Evolutionary conservation across 2,329 filamentous ascomycete species (phyloP), one percentile per base, ranked within the genome.

Genomic region (Proliferodiscus dingleyae): DNA sequence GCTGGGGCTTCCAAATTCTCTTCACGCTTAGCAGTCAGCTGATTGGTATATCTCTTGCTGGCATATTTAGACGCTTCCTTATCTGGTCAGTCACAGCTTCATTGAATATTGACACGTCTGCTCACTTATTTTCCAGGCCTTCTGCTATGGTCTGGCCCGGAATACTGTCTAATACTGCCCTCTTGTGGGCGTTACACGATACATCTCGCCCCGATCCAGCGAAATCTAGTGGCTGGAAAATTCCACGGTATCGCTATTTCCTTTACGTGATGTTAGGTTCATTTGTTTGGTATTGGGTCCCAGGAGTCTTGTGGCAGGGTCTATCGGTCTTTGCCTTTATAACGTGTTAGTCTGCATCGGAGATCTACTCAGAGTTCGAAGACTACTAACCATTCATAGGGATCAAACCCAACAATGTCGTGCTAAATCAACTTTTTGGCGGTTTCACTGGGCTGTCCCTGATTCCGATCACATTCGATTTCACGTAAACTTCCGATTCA

Each of bases 331-430:
- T 88, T 53, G 80, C 83, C 9, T 84, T 85, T 59, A 72, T 78
- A 6, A 86, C 82, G 1, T 89, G n/a, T n/a, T n/a, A n/a, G n/a
- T n/a, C n/a, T n/a, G n/a, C n/a, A n/a, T n/a, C n/a, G n/a, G n/a
- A n/a, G n/a, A n/a, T n/a, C n/a, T n/a, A n/a, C n/a, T n/a, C n/a
- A n/a, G n/a, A n/a, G n/a, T n/a, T n/a, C n/a, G n/a, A n/a, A n/a
- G n/a, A n/a, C n/a, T n/a, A n/a, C n/a, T n/a, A n/a, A n/a, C n/a
- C 83, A 0, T 86, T 89, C 59, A 84, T 89, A 68, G 87, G 84
- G 83, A 75, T 87, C 46, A 78, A 77, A 2, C 85, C 85, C 0
- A 71, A 87, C 41, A 87, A 78, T 48, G 70, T 78, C 0, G 67
- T 86, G 8, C 65, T 89, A 30, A 89, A 89, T 53, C 84, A 89